These are phyloP conservation scores for Alternaria rosae DNA, from an alignment of 2,329 filamentous ascomycete species.

Conservation along the genomic window DNA sequence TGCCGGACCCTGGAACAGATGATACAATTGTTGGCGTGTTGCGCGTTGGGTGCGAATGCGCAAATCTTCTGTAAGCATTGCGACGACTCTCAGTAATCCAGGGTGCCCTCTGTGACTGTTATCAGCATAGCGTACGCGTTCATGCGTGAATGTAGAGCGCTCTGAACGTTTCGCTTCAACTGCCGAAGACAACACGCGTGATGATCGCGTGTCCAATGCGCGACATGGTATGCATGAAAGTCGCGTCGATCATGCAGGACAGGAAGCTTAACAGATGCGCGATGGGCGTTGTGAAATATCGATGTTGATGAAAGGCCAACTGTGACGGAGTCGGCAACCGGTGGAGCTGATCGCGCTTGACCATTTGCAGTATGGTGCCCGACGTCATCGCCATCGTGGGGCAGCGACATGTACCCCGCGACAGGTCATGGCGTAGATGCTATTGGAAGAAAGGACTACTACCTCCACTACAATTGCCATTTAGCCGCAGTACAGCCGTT, in stretches of 20 bases:
- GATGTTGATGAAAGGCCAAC: neutral
- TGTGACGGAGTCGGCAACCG: neutral
- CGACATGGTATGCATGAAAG: neutral
- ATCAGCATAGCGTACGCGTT: neutral
- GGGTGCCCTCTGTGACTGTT: neutral
- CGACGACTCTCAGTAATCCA: neutral
- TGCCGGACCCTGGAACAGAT: neutral
- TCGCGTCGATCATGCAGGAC: neutral
- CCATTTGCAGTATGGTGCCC: constrained; percentile 23
- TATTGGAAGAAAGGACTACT: constrained; percentile 13
- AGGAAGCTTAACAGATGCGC: neutral
- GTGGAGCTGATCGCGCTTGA: constrained; percentile 18
- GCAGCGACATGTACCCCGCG: constrained; percentile 17
- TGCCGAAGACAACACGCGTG: neutral
- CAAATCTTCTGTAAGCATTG: neutral
- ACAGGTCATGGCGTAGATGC: constrained; percentile 3
- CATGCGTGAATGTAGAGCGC: neutral
- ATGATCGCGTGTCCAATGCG: constrained; percentile 1
- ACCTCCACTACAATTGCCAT: constrained; percentile 18
- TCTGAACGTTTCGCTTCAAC: neutral
- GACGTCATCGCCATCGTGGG: constrained; percentile 26
- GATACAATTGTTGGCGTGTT: neutral
- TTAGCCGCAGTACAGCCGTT: constrained; percentile 26
- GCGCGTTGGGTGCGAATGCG: neutral
- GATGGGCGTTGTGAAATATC: neutral